Evolutionary conservation across 2,329 filamentous ascomycete genomes (phyloP), one percentile per base, ranked within the genome.

Genomic region (Knufia fluminis): DNA sequence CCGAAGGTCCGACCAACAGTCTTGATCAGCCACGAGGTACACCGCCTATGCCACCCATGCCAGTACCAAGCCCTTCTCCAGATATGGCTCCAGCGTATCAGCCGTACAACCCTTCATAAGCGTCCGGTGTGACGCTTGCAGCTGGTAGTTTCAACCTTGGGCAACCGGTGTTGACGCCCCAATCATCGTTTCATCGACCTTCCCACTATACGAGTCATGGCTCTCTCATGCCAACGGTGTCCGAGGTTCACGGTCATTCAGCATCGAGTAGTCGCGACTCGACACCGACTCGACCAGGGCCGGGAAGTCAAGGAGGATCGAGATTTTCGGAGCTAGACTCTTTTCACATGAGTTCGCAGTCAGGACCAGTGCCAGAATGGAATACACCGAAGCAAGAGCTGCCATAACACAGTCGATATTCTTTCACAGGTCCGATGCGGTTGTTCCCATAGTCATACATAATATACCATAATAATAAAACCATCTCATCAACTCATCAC

Each of bases 271-370:
- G 19, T 22, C 16, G 19, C 7, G 9, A 9, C 38, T 36, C 33
- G 4, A 41, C 4, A 19, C 19, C 38, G 6, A 23, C 38, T 4
- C 42, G 12, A 20, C 17, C 26, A 14, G 23, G 33, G 7, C n/a
- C 12, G 9, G n/a, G 14, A 33, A 20, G 26, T 26, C 9, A 22
- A 19, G 28, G 23, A 3, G 16, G 42, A 19, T 14, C 8, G 16
- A 31, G 42, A 22, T 45, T 3, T 32, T 7, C 3, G 10, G 42
- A 45, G 42, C 42, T 45, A 9, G 42, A 45, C n/a, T 10, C 42
- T 19, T 12, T 26, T 4, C 8, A 8, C 16, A 9, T 32, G 12
- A 26, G 42, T 4, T n/a, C 9, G 17, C 42, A 45, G 17, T 31
- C 42, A 19, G 42, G 42, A 32, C 14, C 42, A 3, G 42, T 33